Percentiles rank a stretch among this genome's conserved stretches.
Conservation (phyloP, 2,329 filamentous ascomycete species). For the Colletotrichum lini region DNA sequence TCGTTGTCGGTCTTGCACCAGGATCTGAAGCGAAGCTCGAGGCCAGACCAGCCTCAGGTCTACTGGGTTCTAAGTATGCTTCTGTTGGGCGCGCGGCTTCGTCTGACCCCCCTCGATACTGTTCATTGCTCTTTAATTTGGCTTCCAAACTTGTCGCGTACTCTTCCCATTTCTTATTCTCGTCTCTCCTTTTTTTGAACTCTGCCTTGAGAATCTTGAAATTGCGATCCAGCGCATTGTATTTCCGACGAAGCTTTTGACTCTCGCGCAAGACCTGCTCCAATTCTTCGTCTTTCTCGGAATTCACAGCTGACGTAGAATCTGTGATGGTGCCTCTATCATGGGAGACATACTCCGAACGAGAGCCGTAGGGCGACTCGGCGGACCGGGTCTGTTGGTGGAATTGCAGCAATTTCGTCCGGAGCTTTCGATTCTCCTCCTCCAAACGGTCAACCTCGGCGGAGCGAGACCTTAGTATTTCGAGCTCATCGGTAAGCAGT, state of each 20-base stretch:
- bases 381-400: constrained; percentile 36
- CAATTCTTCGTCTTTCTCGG: neutral
- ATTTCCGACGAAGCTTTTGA: constrained; percentile 56
- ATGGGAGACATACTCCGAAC: constrained; percentile 1
- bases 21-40: constrained; percentile 38
- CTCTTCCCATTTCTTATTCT: constrained; percentile 61
- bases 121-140: constrained; percentile 60
- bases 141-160: constrained; percentile 60
- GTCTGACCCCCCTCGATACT: constrained; percentile 48
- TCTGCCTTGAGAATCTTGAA: constrained; percentile 58
- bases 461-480: constrained; percentile 51
- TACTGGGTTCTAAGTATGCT: constrained; percentile 10
- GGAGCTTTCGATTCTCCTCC: constrained; percentile 59
- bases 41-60: constrained; percentile 14
- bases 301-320: neutral
- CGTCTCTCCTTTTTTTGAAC: constrained; percentile 57
- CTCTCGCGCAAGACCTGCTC: constrained; percentile 30
- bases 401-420: constrained; percentile 53
- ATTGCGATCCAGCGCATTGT: constrained; percentile 56
- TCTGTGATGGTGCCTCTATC: constrained; percentile 36
- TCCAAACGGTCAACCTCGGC: constrained; percentile 55
- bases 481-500: constrained; percentile 50
- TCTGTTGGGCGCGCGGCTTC: neutral
- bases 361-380: constrained; percentile 24
- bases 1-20: constrained; percentile 7